Percentiles rank a stretch among this genome's conserved stretches.
Conservation (phyloP, 768 basidiomycete genomes). For the Kwoniella bestiolae region DNA sequence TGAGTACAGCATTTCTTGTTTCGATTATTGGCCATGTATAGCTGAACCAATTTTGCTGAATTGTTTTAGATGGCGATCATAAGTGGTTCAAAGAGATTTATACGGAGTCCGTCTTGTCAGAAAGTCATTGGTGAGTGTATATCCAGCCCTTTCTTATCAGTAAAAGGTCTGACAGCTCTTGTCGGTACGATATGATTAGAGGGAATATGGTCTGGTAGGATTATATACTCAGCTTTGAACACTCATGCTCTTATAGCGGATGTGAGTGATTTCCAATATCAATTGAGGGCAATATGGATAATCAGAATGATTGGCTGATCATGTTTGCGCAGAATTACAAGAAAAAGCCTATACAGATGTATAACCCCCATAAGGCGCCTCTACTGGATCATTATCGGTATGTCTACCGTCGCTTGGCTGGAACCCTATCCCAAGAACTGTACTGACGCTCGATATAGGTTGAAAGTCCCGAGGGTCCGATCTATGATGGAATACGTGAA, state of each 20-base stretch:
- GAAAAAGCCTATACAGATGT: slow-evolving; percentile 85
- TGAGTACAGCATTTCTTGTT: slow-evolving; percentile 17
- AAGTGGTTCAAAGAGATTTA: slow-evolving; percentile 82
- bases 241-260: slow-evolving; percentile 88
- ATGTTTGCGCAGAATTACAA: slow-evolving; percentile 77
- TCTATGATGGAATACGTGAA: slow-evolving; percentile 87
- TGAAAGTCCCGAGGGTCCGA: slow-evolving; percentile 91
- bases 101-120: slow-evolving; percentile 85
- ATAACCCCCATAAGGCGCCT: slow-evolving; percentile 91
- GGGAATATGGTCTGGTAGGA: slow-evolving; percentile 65
- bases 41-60: background rate
- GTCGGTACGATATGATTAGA: slow-evolving; percentile 53
- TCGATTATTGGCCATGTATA: background rate
- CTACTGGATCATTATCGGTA: slow-evolving; percentile 94
- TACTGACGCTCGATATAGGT: no score
- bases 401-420: slow-evolving; percentile 31
- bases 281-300: background rate
- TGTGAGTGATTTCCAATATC: slow-evolving; percentile 61
- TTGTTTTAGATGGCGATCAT: slow-evolving; percentile 68
- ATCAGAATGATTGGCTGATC: slow-evolving; percentile 3
- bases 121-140: slow-evolving; percentile 71
- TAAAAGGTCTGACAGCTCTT: no score
- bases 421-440: no score
- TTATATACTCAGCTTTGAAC: slow-evolving; percentile 73
- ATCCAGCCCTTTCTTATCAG: slow-evolving; percentile 71